Base-by-base conservation (phyloP, 148 eudicot genomes). In the Silene conica region DNA sequence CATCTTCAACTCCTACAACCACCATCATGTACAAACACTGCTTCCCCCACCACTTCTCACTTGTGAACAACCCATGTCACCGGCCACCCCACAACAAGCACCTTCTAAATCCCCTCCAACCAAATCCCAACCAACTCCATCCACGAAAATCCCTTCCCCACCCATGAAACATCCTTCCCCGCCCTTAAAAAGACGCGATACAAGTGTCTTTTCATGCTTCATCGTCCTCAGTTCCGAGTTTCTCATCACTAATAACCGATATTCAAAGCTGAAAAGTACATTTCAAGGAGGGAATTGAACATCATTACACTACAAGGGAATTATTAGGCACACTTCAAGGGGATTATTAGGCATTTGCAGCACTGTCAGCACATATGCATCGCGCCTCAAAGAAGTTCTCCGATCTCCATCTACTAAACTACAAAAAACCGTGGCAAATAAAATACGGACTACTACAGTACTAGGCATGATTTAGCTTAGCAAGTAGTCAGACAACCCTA, bases 361-460 rank as follows among this genome's bases (percentile, higher is more conserved):
- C 65, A 56, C 56, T 48, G 38, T 58, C 63, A 48, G 52, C 41
- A 34, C 41, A 34, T 34, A 34, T 34, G 41, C 41, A 34, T 34
- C 41, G 41, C 57, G 70, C 46, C 63, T 52, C 63, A 57, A 26
- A 19, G 50, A 57, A 43, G 69, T 58, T 28, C 52, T 14, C 16
- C 63, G 28, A 26, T 64, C 23, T 45, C 69, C 76, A 74, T 48
- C 14, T 48, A 70, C 82, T 65, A 80, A 46, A 41, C 58, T 65
- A 22, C 70, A 52, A 74, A 25, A 68, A 54, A 60, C 20, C 14
- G 54, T 48, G 54, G 54, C 13, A 48, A 48, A 48, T 11, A 48
- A 48, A 48, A 48, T 11, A 48, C 14, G 14, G 54, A 48, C 15
- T 11, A 55, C 55, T 62, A 20, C 13, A 48, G 3, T 11, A 55